Conservation (phyloP, 148 eudicot species). For the Arctostaphylos glauca region DNA sequence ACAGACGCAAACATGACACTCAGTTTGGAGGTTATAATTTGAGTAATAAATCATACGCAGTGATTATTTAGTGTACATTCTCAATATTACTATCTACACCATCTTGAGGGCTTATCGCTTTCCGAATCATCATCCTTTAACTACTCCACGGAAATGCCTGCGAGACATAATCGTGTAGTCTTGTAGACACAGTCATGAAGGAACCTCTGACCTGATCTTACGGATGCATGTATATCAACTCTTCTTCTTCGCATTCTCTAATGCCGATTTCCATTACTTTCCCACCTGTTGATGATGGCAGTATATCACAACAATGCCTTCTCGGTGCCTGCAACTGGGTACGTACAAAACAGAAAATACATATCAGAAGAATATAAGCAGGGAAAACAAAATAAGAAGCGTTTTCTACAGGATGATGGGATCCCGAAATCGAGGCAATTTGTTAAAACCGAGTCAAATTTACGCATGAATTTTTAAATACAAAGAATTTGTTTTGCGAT, state of each 20-base stretch:
- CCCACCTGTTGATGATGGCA: conserved; percentile 29
- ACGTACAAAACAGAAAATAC: background rate
- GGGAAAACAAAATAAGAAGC: too few relatives aligned
- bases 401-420: too few relatives aligned
- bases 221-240: conserved; percentile 42
- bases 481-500: too few relatives aligned
- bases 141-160: background rate
- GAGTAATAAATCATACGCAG: too few relatives aligned
- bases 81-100: too few relatives aligned
- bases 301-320: conserved; percentile 68
- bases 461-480: too few relatives aligned
- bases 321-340: conserved; percentile 67
- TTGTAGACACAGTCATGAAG: background rate
- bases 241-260: conserved; percentile 66
- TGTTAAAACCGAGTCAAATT: too few relatives aligned
- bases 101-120: background rate
- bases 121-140: background rate
- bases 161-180: background rate
- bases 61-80: too few relatives aligned
- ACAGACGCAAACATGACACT: too few relatives aligned
- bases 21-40: too few relatives aligned
- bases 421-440: too few relatives aligned
- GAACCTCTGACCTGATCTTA: background rate
- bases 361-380: too few relatives aligned
- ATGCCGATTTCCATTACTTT: conserved; percentile 43